Evolutionary conservation across 371 early-diverging fungal genomes (phyloP).

Genomic region (Choanephora cucurbitarum): DNA sequence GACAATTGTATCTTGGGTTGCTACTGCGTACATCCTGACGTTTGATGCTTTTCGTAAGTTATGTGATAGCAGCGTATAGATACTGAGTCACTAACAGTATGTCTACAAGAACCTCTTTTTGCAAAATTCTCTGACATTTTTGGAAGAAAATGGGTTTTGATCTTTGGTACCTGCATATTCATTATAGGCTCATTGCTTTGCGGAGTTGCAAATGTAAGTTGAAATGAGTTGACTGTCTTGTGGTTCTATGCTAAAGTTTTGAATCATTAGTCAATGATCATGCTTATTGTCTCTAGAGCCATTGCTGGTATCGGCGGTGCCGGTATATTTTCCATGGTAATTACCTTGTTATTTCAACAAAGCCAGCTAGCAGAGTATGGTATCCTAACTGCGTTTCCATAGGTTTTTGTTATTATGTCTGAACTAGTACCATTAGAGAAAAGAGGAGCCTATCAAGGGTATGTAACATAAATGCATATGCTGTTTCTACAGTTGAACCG

Average conservation of each 20-base stretch:
- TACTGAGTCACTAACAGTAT: constrained; percentile 27
- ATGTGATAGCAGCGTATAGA: too few species aligned
- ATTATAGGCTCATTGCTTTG: constrained; percentile 60
- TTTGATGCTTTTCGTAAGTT: constrained; percentile 49
- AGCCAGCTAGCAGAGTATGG: constrained; percentile 4
- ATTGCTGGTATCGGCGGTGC: constrained; percentile 66
- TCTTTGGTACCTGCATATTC: constrained; percentile 61
- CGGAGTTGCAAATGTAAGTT: constrained; percentile 48
- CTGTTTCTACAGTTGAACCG: neutral
- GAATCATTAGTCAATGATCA: constrained; percentile 43
- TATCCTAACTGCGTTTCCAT: constrained; percentile 2
- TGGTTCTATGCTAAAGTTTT: neutral
- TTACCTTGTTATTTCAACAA: neutral
- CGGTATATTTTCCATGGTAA: constrained; percentile 39
- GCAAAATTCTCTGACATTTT: constrained; percentile 72
- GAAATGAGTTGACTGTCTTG: neutral
- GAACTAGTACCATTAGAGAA: constrained; percentile 60
- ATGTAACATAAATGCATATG: neutral
- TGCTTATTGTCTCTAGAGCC: constrained; percentile 66
- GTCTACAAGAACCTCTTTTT: constrained; percentile 45
- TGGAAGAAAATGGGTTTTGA: constrained; percentile 64
- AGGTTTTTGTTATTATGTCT: constrained; percentile 64
- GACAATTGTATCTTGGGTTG: constrained; percentile 67
- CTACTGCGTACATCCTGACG: constrained; percentile 63
- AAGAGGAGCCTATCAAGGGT: constrained; percentile 61